Evolutionary conservation across 345 rosid species (phyloP).

Genomic region (Brassica cretica): DNA sequence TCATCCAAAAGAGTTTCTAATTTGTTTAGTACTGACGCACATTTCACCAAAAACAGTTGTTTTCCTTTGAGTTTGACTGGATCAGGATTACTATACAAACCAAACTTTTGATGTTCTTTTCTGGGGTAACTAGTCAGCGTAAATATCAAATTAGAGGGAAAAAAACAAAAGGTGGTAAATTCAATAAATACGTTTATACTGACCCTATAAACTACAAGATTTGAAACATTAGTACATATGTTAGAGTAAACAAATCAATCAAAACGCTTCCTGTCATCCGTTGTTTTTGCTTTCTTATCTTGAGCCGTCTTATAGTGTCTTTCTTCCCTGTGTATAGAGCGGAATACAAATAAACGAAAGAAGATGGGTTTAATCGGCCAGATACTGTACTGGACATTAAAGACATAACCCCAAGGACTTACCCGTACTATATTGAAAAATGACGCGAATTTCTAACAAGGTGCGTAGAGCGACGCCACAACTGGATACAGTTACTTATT

Average conservation of each 20-base stretch:
- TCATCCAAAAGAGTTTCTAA: not conserved
- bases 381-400: not conserved
- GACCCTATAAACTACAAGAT: not conserved
- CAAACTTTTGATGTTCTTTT: too few species aligned
- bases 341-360: not conserved
- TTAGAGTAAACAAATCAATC: not conserved
- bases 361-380: not conserved
- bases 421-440: not conserved
- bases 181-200: too few species aligned
- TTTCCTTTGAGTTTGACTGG: not conserved
- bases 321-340: not conserved
- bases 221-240: not conserved
- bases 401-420: not conserved
- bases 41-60: not conserved
- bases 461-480: not conserved
- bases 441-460: not conserved
- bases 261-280: not conserved
- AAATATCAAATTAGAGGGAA: not conserved
- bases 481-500: not conserved
- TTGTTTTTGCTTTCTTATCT: not conserved
- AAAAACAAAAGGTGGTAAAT: not conserved
- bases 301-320: not conserved
- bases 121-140: not conserved
- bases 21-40: conserved; percentile 6
- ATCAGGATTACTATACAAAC: too few species aligned